phyloP scores from a whole-genome alignment of 2,329 filamentous ascomycete species.

The Thelonectria blattea region DNA sequence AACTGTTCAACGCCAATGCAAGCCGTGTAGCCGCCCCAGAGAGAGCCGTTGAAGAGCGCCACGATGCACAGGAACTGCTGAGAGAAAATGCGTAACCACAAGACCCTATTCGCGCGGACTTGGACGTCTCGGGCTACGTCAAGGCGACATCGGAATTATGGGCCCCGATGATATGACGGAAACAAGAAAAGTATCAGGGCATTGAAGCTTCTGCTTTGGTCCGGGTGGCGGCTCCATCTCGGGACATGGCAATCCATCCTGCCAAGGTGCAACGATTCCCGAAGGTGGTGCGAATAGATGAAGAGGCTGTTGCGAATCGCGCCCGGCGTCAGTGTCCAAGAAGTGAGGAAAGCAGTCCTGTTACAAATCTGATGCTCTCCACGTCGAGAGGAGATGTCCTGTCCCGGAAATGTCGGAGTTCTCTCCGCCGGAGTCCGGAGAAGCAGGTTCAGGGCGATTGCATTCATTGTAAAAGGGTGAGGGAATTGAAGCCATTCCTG shows the following conservation, averaged over 20 bases:
- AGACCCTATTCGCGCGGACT: slow-evolving; percentile 26
- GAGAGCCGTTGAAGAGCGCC: slow-evolving; percentile 16
- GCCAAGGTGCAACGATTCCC: not conserved
- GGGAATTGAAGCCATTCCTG: not conserved
- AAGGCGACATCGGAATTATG: slow-evolving; percentile 23
- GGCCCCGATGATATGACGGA: slow-evolving; percentile 10
- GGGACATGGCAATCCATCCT: slow-evolving; percentile 2
- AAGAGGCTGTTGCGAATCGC: not conserved
- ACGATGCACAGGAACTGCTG: slow-evolving; percentile 9
- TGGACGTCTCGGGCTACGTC: slow-evolving; percentile 5
- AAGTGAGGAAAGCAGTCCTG: not conserved
- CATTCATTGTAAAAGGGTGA: not conserved
- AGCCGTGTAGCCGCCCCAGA: slow-evolving; percentile 1
- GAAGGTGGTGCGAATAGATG: not conserved
- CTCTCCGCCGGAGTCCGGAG: slow-evolving; percentile 8
- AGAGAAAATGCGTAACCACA: not conserved
- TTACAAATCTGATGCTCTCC: not conserved
- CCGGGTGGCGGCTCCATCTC: not conserved
- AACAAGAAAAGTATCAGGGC: not conserved
- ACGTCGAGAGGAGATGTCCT: not conserved
- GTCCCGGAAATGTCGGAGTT: slow-evolving; percentile 12
- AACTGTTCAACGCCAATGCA: slow-evolving; percentile 12
- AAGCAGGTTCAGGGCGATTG: not conserved
- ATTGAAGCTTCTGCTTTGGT: not conserved
- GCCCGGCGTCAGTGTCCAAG: not conserved